These are phyloP conservation scores for Sarocladium strictum DNA, from an alignment of 2,329 filamentous ascomycete species.

Conservation along the genomic window DNA sequence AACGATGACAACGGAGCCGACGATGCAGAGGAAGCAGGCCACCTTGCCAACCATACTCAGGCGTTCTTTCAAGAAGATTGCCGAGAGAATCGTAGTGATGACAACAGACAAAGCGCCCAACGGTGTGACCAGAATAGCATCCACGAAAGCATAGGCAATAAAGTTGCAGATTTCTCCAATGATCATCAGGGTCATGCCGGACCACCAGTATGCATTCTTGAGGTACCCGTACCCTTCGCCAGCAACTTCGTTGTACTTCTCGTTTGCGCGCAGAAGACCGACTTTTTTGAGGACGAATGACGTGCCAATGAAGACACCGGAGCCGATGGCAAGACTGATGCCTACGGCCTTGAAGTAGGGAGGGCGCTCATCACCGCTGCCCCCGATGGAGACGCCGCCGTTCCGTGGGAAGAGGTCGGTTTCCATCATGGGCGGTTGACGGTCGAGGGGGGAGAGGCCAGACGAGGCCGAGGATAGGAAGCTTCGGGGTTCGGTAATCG, in stretches of 20 bases:
- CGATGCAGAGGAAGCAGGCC: slow-evolving; percentile 89
- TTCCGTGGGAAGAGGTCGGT: neutral
- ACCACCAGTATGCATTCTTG: slow-evolving; percentile 94
- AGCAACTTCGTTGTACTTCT: slow-evolving; percentile 92
- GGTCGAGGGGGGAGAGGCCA: neutral
- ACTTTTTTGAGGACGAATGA: slow-evolving; percentile 96
- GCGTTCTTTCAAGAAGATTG: slow-evolving; percentile 92
- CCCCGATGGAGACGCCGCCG: slow-evolving; percentile 9
- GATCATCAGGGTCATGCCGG: slow-evolving; percentile 95
- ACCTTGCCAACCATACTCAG: slow-evolving; percentile 95
- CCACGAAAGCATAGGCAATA: slow-evolving; percentile 92
- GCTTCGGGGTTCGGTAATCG: neutral
- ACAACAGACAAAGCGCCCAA: slow-evolving; percentile 89
- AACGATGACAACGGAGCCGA: slow-evolving; percentile 89
- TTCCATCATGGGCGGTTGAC: neutral
- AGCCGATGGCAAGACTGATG: slow-evolving; percentile 77
- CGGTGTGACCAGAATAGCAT: slow-evolving; percentile 91
- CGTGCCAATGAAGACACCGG: slow-evolving; percentile 85
- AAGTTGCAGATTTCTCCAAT: slow-evolving; percentile 96
- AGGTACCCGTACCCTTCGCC: slow-evolving; percentile 97
- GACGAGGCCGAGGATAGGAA: neutral
- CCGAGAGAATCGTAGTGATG: slow-evolving; percentile 82
- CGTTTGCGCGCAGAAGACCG: slow-evolving; percentile 84
- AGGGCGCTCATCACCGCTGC: slow-evolving; percentile 30
- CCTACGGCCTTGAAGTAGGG: slow-evolving; percentile 76